These are phyloP conservation scores for Neofusicoccum umdonicola DNA, from an alignment of 2,329 filamentous ascomycete species.

Conservation along the genomic window DNA sequence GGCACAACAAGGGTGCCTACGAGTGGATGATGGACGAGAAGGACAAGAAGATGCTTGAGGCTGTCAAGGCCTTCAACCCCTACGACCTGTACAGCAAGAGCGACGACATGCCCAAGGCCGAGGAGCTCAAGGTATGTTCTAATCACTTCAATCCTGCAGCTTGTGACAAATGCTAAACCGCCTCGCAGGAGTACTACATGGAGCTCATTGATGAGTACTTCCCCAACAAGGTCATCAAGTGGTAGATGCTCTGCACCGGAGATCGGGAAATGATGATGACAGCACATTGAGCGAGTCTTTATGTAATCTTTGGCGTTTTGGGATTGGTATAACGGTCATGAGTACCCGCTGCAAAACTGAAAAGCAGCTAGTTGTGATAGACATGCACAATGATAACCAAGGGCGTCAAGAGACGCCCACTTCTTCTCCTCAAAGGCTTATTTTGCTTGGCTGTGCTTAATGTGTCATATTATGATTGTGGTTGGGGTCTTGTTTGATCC, in stretches of 20 bases:
- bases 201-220: constrained; percentile 75
- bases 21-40: constrained; percentile 78
- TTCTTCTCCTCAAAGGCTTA: neutral
- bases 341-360: constrained; percentile 5
- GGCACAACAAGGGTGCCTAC: constrained; percentile 82
- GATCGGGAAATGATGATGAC: neutral
- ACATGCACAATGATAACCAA: constrained; percentile 1
- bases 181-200: constrained; percentile 64
- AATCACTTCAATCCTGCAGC: neutral
- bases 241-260: constrained; percentile 46
- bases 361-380: constrained; percentile 13
- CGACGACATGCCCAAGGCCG: constrained; percentile 72
- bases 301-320: neutral
- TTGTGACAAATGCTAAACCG: constrained; percentile 19
- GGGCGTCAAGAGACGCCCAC: neutral
- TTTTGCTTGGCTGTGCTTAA: neutral
- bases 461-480: neutral
- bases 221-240: constrained; percentile 64
- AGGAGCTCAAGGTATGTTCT: constrained; percentile 66
- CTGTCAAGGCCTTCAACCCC: constrained; percentile 83
- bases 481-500: neutral
- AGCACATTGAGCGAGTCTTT: neutral
- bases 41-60: constrained; percentile 75
- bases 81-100: constrained; percentile 93
- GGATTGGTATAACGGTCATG: neutral